phyloP scores from a whole-genome alignment of 371 early-diverging fungal species.

The Dichotomocladium elegans region DNA sequence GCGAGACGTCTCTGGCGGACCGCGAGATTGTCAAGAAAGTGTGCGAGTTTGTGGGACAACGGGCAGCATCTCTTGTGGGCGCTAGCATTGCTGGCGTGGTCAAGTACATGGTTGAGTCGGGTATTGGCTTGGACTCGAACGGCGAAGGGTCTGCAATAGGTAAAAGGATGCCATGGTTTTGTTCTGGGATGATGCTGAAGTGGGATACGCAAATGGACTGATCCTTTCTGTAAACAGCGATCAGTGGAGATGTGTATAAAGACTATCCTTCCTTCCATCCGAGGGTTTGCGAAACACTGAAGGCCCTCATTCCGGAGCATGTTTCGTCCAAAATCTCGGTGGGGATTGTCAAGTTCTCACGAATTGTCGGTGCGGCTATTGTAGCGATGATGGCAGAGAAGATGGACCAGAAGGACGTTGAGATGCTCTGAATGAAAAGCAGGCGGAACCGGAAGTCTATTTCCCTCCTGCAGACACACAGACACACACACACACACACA shows the following conservation, averaged over 20 bases:
- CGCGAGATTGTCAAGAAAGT: constrained; percentile 40
- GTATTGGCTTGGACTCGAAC: constrained; percentile 26
- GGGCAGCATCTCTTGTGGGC: constrained; percentile 39
- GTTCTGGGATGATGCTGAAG: background rate
- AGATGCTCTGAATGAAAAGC: too few relatives aligned
- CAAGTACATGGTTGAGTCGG: constrained; percentile 26
- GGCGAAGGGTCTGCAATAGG: constrained; percentile 40
- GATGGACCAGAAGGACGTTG: constrained; percentile 21
- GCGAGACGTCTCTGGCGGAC: constrained; percentile 31
- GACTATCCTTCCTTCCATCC: constrained; percentile 47
- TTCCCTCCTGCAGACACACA: too few relatives aligned
- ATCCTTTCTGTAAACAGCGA: constrained; percentile 18
- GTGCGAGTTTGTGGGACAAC: constrained; percentile 37
- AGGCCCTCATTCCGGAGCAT: constrained; percentile 33
- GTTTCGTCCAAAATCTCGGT: constrained; percentile 37
- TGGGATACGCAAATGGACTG: background rate
- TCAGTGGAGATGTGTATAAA: constrained; percentile 44
- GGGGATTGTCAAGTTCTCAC: constrained; percentile 42
- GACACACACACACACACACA: too few relatives aligned
- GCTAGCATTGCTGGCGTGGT: constrained; percentile 41
- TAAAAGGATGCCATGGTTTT: constrained; percentile 12
- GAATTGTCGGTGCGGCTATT: constrained; percentile 49
- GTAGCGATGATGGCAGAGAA: constrained; percentile 51
- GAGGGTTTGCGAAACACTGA: constrained; percentile 38
- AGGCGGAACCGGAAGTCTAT: too few relatives aligned